Conservation (phyloP, 2,329 filamentous ascomycete species). For the Alternaria ventricosa region DNA sequence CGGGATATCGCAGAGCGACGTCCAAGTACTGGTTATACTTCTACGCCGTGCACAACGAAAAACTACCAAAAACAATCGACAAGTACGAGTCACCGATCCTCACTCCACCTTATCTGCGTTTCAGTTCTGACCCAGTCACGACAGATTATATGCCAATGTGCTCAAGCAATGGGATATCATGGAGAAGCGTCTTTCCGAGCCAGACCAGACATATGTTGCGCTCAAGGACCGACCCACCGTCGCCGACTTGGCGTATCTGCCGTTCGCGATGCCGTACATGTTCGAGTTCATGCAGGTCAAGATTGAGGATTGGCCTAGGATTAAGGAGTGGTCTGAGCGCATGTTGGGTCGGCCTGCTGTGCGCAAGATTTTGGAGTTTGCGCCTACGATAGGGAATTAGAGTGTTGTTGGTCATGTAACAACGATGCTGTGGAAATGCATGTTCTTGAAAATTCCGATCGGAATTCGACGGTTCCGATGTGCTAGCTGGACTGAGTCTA, state of each 20-base stretch:
- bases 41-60: neutral
- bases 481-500: too few relatives aligned
- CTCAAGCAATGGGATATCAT: constrained; percentile 22
- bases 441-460: too few relatives aligned
- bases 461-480: too few relatives aligned
- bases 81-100: too few relatives aligned
- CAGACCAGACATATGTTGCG: constrained; percentile 44
- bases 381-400: neutral
- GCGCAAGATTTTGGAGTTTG: neutral
- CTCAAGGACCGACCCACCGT: constrained; percentile 46
- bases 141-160: constrained; percentile 17
- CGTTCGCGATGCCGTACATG: constrained; percentile 50
- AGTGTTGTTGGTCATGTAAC: too few relatives aligned
- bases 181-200: constrained; percentile 15
- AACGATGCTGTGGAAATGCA: too few relatives aligned
- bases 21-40: constrained; percentile 50
- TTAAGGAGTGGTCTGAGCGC: constrained; percentile 29
- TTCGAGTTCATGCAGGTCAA: constrained; percentile 44
- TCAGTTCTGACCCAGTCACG: too few relatives aligned
- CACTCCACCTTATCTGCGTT: too few relatives aligned
- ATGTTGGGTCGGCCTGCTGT: neutral
- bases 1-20: constrained; percentile 9
- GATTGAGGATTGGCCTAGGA: constrained; percentile 40
- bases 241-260: constrained; percentile 47
- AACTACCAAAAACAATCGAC: too few relatives aligned